Evolutionary conservation across 2,329 filamentous ascomycete genomes (phyloP).

Genomic region (Cordyceps javanica): DNA sequence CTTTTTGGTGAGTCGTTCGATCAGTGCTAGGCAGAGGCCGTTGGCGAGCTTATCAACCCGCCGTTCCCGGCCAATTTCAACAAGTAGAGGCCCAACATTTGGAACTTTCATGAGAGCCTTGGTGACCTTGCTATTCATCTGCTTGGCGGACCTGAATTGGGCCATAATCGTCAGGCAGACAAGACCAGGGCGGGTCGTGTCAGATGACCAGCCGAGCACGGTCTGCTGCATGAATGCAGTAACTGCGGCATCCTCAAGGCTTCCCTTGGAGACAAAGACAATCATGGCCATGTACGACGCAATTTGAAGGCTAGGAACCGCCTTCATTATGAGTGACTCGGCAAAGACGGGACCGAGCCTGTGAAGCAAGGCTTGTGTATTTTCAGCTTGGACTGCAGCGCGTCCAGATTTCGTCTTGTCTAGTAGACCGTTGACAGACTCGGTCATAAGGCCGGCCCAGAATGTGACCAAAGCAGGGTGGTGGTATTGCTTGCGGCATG

Average conservation of each 20-base stretch:
- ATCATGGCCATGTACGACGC: constrained; percentile 89
- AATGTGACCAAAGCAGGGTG: constrained; percentile 77
- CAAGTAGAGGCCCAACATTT: constrained; percentile 52
- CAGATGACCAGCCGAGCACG: constrained; percentile 65
- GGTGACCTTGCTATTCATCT: constrained; percentile 63
- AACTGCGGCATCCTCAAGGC: constrained; percentile 72
- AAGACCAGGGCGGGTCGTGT: constrained; percentile 67
- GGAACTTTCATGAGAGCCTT: constrained; percentile 61
- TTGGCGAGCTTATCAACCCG: constrained; percentile 66
- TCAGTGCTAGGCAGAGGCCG: constrained; percentile 61
- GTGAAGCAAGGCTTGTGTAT: constrained; percentile 71
- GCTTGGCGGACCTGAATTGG: constrained; percentile 66
- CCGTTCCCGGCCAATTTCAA: constrained; percentile 57
- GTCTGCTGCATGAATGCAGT: constrained; percentile 87
- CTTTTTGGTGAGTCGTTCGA: constrained; percentile 56
- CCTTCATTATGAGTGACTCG: constrained; percentile 68
- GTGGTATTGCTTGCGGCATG: constrained; percentile 64
- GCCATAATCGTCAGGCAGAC: constrained; percentile 76
- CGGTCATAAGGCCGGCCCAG: constrained; percentile 83
- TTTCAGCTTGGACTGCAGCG: constrained; percentile 67
- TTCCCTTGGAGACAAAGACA: constrained; percentile 76
- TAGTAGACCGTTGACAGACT: constrained; percentile 77
- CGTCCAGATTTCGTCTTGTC: constrained; percentile 72
- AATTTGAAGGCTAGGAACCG: constrained; percentile 71
- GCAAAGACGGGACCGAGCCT: constrained; percentile 64